Evolutionary conservation across 2,329 filamentous ascomycete genomes (phyloP).

Genomic region (Alternaria arbusti): DNA sequence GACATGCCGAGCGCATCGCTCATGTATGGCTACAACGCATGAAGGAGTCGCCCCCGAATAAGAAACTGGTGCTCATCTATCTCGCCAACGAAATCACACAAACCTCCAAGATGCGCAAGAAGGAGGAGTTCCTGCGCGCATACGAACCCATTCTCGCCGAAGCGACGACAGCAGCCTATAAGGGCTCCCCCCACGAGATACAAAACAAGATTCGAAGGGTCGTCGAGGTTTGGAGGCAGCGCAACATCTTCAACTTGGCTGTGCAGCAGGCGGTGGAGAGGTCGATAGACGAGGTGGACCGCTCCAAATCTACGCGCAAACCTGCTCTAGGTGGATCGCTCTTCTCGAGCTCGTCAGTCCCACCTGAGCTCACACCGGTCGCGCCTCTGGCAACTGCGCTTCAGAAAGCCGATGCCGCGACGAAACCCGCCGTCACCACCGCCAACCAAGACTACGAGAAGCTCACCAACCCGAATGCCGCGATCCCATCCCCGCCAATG

Average conservation of each 20-base stretch:
- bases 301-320: constrained; percentile 60
- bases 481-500: constrained; percentile 81
- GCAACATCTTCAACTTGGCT: constrained; percentile 79
- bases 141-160: constrained; percentile 93
- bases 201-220: constrained; percentile 88
- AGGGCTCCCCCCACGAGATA: constrained; percentile 79
- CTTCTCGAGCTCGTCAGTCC: constrained; percentile 69
- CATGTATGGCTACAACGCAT: constrained; percentile 90
- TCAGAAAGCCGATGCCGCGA: constrained; percentile 72
- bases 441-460: constrained; percentile 86
- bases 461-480: constrained; percentile 72
- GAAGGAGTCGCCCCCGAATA: constrained; percentile 84
- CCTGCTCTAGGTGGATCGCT: constrained; percentile 71
- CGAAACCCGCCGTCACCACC: constrained; percentile 69
- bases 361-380: constrained; percentile 78
- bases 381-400: constrained; percentile 75
- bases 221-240: constrained; percentile 91
- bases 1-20: constrained; percentile 89
- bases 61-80: constrained; percentile 89
- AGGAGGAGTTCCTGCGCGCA: constrained; percentile 89
- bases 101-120: constrained; percentile 90
- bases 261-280: constrained; percentile 83
- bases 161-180: constrained; percentile 88
- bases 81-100: constrained; percentile 97
- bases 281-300: constrained; percentile 72